Evolutionary conservation across 2,329 filamentous ascomycete species (phyloP).

Genomic region (Penicillium sp.): DNA sequence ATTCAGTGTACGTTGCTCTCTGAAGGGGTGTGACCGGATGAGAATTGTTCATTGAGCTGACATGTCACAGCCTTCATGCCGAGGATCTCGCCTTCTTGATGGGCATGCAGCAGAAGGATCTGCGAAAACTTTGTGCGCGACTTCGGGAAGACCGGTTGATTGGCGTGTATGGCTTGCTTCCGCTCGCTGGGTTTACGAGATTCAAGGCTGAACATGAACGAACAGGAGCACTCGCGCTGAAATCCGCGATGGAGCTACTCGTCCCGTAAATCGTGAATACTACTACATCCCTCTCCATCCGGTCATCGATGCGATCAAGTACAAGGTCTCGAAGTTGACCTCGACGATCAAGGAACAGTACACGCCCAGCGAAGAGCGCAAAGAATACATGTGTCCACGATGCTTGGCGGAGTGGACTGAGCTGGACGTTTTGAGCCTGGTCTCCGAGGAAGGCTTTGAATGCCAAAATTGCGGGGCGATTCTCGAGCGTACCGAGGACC

Average conservation of each 20-base stretch:
- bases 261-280: slow-evolving; percentile 84
- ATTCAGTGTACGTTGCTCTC: slow-evolving; percentile 61
- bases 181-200: no score
- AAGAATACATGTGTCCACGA: slow-evolving; percentile 82
- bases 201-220: slow-evolving; percentile 13
- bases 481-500: slow-evolving; percentile 48
- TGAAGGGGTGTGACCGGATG: background rate
- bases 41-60: slow-evolving; percentile 16
- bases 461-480: slow-evolving; percentile 73
- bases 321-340: slow-evolving; percentile 83
- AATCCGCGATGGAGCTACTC: slow-evolving; percentile 75
- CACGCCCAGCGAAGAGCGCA: slow-evolving; percentile 78
- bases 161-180: slow-evolving; percentile 62
- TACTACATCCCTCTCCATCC: slow-evolving; percentile 96
- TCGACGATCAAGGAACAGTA: slow-evolving; percentile 85
- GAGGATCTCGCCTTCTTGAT: slow-evolving; percentile 86
- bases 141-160: slow-evolving; percentile 85
- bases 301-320: slow-evolving; percentile 95
- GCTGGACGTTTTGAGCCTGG: slow-evolving; percentile 82
- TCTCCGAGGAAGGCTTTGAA: slow-evolving; percentile 68
- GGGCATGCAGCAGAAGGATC: slow-evolving; percentile 85
- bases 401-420: slow-evolving; percentile 87
- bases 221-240: slow-evolving; percentile 71
- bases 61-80: slow-evolving; percentile 66
- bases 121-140: slow-evolving; percentile 84